These are phyloP conservation scores for Didymella glomerata DNA, from an alignment of 2,329 filamentous ascomycete genomes.

Conservation along the genomic window DNA sequence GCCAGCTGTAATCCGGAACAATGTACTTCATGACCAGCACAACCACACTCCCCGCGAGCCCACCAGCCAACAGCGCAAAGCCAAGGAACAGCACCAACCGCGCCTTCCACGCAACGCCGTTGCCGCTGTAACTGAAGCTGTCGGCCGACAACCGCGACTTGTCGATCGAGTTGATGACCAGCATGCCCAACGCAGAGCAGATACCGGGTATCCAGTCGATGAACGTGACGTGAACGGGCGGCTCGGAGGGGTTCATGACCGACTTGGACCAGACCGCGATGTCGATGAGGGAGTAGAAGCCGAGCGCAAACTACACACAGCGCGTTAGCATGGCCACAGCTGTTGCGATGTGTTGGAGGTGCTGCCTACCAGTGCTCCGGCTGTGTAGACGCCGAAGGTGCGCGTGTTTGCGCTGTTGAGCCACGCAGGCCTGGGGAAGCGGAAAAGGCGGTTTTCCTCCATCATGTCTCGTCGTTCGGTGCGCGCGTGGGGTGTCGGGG, in stretches of 20 bases:
- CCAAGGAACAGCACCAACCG: constrained; percentile 73
- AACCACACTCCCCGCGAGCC: constrained; percentile 71
- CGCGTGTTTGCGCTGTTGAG: constrained; percentile 70
- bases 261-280: constrained; percentile 71
- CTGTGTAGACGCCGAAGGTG: constrained; percentile 71
- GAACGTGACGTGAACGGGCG: constrained; percentile 69
- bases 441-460: constrained; percentile 68
- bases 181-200: constrained; percentile 73
- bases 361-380: constrained; percentile 68
- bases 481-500: constrained; percentile 14
- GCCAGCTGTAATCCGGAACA: constrained; percentile 65
- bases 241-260: constrained; percentile 65
- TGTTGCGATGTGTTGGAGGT: neutral
- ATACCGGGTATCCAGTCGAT: constrained; percentile 77
- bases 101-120: constrained; percentile 75
- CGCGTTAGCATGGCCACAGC: neutral
- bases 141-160: constrained; percentile 71
- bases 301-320: constrained; percentile 67
- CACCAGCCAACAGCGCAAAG: constrained; percentile 73
- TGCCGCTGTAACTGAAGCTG: constrained; percentile 70
- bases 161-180: constrained; percentile 76
- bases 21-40: constrained; percentile 75
- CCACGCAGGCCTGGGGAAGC: constrained; percentile 72
- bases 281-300: constrained; percentile 75
- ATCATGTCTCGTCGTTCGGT: constrained; percentile 36